These are phyloP conservation scores for Pyrenochaeta sp. DNA, from an alignment of 2,329 filamentous ascomycete species.

Conservation along the genomic window DNA sequence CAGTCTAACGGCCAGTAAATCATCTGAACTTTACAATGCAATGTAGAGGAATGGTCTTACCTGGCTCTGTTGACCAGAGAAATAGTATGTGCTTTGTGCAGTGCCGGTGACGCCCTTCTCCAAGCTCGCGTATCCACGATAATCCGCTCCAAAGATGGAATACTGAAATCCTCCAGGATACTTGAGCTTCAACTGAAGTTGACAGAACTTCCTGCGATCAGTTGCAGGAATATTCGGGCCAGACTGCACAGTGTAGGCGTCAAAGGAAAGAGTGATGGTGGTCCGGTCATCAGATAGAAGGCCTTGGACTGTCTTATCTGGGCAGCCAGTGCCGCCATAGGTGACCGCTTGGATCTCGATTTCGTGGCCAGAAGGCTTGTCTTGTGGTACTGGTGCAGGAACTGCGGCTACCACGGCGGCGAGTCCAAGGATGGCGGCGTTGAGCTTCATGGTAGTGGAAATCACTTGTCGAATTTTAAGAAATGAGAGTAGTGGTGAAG, in stretches of 20 bases:
- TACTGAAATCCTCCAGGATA: conserved; percentile 58
- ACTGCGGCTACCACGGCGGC: conserved; percentile 15
- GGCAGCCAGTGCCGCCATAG: conserved; percentile 55
- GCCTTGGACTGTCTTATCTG: conserved; percentile 42
- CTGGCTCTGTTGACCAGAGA: conserved; percentile 52
- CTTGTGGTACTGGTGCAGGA: conserved; percentile 14
- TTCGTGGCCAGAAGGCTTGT: conserved; percentile 26
- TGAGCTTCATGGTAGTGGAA: conserved; percentile 23
- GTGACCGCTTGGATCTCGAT: conserved; percentile 49
- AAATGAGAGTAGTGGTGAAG: neutral
- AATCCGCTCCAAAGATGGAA: conserved; percentile 56
- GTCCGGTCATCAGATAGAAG: conserved; percentile 48
- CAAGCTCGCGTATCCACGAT: conserved; percentile 55
- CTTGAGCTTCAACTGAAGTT: conserved; percentile 56
- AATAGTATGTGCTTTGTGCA: conserved; percentile 59
- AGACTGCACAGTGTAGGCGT: conserved; percentile 55
- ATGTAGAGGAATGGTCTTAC: conserved; percentile 28
- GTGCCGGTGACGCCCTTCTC: conserved; percentile 51
- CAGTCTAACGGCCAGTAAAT: too few species aligned
- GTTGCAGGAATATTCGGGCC: conserved; percentile 49
- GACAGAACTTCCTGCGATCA: conserved; percentile 57
- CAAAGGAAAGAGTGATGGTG: conserved; percentile 58
- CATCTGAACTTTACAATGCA: too few species aligned
- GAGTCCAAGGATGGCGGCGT: conserved; percentile 16
- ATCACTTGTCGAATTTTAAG: neutral